Conservation (phyloP, 2,329 filamentous ascomycete genomes). For the Sclerotinia trifoliorum region DNA sequence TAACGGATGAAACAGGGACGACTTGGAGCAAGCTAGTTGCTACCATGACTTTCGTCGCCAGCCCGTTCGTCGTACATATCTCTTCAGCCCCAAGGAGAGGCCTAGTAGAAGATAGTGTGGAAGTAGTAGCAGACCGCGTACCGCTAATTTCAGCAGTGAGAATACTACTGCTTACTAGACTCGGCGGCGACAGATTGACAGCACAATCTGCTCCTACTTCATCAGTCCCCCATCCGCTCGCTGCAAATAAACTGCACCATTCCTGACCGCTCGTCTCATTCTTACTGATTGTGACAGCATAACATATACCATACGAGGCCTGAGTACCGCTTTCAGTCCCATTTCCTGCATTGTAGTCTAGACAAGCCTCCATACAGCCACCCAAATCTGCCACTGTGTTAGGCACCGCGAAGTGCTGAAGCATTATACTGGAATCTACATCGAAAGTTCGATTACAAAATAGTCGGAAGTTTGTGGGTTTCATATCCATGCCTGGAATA, state of each 20-base stretch:
- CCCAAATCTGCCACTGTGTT: neutral
- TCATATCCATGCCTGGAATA: neutral
- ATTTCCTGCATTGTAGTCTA: neutral
- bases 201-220: neutral
- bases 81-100: neutral
- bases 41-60: neutral
- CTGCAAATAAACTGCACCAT: neutral
- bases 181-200: neutral
- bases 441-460: slow-evolving; percentile 12
- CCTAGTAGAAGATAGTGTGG: too few relatives aligned
- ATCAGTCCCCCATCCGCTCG: neutral
- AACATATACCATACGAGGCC: neutral
- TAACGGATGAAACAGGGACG: neutral
- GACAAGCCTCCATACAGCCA: neutral
- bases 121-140: neutral
- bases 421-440: neutral
- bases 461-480: neutral
- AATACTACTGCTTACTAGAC: neutral
- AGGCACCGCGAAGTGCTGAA: neutral
- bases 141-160: too few relatives aligned
- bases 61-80: neutral
- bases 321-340: too few relatives aligned
- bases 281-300: neutral
- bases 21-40: neutral
- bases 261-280: neutral